These are phyloP conservation scores for Ettlia oleoabundans DNA, from an alignment of 139 green algal genomes.

Conservation along the genomic window DNA sequence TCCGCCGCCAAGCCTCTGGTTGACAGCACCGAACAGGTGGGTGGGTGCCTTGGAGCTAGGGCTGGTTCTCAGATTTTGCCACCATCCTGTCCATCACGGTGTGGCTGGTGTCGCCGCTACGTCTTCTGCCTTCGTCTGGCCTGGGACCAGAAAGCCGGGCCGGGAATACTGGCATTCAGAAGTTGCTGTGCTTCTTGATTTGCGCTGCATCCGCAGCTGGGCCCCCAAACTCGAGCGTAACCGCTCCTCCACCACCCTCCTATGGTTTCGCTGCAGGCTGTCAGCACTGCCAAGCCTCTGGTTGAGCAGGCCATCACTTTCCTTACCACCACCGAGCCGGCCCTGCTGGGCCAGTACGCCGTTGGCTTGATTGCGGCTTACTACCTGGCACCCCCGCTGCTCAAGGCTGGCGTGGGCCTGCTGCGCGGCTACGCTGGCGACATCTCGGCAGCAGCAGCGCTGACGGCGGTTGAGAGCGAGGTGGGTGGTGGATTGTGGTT, in stretches of 20 bases:
- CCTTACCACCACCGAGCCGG: constrained; percentile 60
- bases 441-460: constrained; percentile 66
- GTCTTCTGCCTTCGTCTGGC: no score
- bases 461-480: constrained; percentile 65
- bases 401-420: constrained; percentile 50
- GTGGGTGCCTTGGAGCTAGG: no score
- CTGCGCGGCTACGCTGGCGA: constrained; percentile 69
- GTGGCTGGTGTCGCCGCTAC: no score
- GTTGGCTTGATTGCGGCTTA: constrained; percentile 42
- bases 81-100: no score
- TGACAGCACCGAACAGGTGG: constrained; percentile 36
- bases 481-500: no score
- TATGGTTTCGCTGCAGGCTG: constrained; percentile 17
- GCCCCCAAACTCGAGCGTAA: no score
- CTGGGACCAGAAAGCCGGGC: no score
- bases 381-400: constrained; percentile 56
- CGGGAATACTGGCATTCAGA: no score
- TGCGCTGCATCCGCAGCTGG: no score
- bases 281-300: constrained; percentile 59
- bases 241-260: background rate
- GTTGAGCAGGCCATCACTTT: constrained; percentile 50
- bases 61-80: no score
- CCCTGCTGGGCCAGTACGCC: constrained; percentile 72
- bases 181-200: no score
- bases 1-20: constrained; percentile 39